phyloP scores from a whole-genome alignment of 306 rosid genomes.

The Rosa rugosa region DNA sequence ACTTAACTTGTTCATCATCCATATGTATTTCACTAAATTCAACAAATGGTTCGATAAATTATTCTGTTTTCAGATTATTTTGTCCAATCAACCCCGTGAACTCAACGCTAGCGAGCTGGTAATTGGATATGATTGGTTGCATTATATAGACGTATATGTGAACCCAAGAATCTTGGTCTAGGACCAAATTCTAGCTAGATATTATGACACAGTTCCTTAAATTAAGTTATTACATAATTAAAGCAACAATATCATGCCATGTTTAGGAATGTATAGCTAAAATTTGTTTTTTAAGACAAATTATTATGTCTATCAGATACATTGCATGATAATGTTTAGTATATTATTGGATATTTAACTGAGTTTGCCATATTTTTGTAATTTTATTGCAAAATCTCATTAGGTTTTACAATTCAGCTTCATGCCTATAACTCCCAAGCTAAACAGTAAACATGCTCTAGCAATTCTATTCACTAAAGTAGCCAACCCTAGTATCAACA shows the following conservation, averaged over 20 bases:
- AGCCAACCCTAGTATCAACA: too few relatives aligned
- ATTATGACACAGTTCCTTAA: background rate
- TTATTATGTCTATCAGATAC: background rate
- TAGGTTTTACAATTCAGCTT: too few relatives aligned
- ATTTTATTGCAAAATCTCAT: too few relatives aligned
- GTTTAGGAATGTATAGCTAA: background rate
- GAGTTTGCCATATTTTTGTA: too few relatives aligned
- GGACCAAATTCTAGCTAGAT: constrained; percentile 6
- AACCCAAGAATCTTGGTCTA: constrained; percentile 36
- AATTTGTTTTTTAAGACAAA: background rate
- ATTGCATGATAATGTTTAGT: background rate
- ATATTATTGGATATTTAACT: too few relatives aligned
- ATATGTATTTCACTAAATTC: constrained; percentile 41
- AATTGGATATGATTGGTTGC: constrained; percentile 30
- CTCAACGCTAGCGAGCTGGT: constrained; percentile 27
- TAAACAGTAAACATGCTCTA: too few relatives aligned
- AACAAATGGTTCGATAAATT: background rate
- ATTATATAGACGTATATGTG: constrained; percentile 16
- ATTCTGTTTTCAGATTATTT: background rate
- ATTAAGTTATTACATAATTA: background rate
- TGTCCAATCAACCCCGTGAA: constrained; percentile 29
- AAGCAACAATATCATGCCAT: background rate
- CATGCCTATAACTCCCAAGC: too few relatives aligned
- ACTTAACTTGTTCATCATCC: constrained; percentile 18
- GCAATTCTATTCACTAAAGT: too few relatives aligned